Conservation (phyloP, 2,329 filamentous ascomycete species). For the Colletotrichum tabaci region DNA sequence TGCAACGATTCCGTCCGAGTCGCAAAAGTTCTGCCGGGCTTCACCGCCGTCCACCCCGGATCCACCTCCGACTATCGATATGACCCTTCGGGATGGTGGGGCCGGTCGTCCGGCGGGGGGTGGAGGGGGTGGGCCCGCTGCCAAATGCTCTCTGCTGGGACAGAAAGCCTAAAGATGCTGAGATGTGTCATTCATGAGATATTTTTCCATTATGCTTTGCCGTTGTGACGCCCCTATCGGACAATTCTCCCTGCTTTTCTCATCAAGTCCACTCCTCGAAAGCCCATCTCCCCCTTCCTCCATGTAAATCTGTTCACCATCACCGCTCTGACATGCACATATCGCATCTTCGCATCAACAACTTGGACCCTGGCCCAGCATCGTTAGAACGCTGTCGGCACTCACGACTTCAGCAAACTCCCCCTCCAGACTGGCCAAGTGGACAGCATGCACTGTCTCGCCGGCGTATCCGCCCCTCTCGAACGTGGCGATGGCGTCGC, state of each 20-base stretch:
- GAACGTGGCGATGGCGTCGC: slow-evolving; percentile 63
- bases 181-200: too few relatives aligned
- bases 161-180: too few relatives aligned
- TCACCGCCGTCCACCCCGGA: not conserved
- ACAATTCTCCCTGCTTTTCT: too few relatives aligned
- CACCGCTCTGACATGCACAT: too few relatives aligned
- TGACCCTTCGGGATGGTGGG: not conserved
- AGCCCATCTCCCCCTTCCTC: too few relatives aligned
- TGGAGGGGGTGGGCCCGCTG: too few relatives aligned
- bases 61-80: not conserved
- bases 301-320: too few relatives aligned
- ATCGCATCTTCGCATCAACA: not conserved
- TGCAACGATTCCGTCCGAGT: not conserved
- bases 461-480: slow-evolving; percentile 59
- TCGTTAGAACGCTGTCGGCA: slow-evolving; percentile 53
- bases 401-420: slow-evolving; percentile 60
- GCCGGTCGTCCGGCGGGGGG: not conserved
- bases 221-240: too few relatives aligned
- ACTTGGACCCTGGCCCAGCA: not conserved
- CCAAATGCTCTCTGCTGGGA: too few relatives aligned
- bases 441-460: slow-evolving; percentile 61
- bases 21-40: not conserved
- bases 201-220: too few relatives aligned
- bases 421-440: slow-evolving; percentile 59
- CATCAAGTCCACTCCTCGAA: too few relatives aligned